Conservation (phyloP, 768 basidiomycete species). For the Lactarius trivialis region DNA sequence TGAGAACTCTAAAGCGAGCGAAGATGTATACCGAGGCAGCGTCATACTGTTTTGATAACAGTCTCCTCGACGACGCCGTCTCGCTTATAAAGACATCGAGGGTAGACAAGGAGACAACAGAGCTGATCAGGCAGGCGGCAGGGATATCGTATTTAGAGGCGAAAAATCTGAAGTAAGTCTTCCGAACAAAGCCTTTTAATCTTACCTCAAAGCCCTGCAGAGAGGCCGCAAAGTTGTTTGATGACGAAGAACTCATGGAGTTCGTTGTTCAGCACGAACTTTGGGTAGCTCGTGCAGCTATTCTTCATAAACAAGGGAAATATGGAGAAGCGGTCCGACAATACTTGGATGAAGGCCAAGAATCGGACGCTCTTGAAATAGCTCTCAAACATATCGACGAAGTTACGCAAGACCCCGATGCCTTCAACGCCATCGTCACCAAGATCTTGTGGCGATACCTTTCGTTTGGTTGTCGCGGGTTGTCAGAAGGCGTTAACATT, state of each 20-base stretch:
- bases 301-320: constrained; percentile 40
- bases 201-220: constrained; percentile 30
- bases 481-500: not conserved
- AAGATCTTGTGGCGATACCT: constrained; percentile 34
- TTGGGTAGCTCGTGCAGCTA: constrained; percentile 39
- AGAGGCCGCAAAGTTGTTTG: constrained; percentile 43
- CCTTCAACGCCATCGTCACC: constrained; percentile 29
- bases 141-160: constrained; percentile 7
- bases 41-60: constrained; percentile 16
- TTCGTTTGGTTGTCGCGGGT: constrained; percentile 14
- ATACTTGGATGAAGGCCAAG: constrained; percentile 42
- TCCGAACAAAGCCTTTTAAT: not conserved
- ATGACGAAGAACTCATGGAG: constrained; percentile 47
- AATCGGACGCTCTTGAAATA: constrained; percentile 40
- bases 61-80: constrained; percentile 6
- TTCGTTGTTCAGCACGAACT: constrained; percentile 52
- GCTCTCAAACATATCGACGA: constrained; percentile 33
- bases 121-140: constrained; percentile 9
- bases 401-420: constrained; percentile 24
- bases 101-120: constrained; percentile 11
- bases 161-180: constrained; percentile 11
- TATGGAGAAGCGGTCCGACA: constrained; percentile 47
- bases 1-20: constrained; percentile 6
- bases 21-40: constrained; percentile 13
- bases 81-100: constrained; percentile 6